Conservation (phyloP, 768 basidiomycete genomes). For the Dentipellis sp. region DNA sequence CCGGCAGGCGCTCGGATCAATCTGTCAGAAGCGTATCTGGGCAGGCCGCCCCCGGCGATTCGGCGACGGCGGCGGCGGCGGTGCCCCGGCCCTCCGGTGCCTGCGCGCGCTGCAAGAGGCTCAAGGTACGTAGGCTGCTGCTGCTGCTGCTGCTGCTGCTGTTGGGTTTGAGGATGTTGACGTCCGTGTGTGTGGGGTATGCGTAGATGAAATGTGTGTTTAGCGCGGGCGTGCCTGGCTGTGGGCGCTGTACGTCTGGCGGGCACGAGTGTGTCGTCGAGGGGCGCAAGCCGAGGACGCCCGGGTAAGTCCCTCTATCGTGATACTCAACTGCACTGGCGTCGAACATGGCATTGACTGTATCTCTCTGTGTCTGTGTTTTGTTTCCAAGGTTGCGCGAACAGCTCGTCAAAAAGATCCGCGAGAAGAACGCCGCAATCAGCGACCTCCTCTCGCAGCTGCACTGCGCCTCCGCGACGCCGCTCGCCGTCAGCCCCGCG, state of each 20-base stretch:
- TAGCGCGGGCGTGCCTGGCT: conserved; percentile 4
- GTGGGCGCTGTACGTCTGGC: conserved; percentile 15
- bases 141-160: too few species aligned
- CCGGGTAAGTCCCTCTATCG: conserved; percentile 16
- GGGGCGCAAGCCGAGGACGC: conserved; percentile 24
- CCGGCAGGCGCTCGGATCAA: not conserved
- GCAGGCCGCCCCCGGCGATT: not conserved
- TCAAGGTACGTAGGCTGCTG: conserved; percentile 14
- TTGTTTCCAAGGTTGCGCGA: conserved; percentile 18
- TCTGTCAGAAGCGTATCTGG: not conserved
- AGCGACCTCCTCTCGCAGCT: conserved; percentile 18
- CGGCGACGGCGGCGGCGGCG: not conserved
- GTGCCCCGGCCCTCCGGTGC: conserved; percentile 14
- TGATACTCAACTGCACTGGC: not conserved
- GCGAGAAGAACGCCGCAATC: conserved; percentile 22
- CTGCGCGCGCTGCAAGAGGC: conserved; percentile 19
- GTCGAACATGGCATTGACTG: not conserved
- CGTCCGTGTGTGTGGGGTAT: too few species aligned
- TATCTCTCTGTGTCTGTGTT: too few species aligned
- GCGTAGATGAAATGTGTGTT: conserved; percentile 13
- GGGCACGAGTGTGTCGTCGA: conserved; percentile 22
- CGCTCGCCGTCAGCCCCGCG: conserved; percentile 21
- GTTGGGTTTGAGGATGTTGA: not conserved
- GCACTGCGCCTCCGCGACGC: conserved; percentile 21
- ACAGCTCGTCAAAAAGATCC: conserved; percentile 22